Base-by-base conservation (phyloP, 2,329 filamentous ascomycete species). In the Fusarium virguliforme region DNA sequence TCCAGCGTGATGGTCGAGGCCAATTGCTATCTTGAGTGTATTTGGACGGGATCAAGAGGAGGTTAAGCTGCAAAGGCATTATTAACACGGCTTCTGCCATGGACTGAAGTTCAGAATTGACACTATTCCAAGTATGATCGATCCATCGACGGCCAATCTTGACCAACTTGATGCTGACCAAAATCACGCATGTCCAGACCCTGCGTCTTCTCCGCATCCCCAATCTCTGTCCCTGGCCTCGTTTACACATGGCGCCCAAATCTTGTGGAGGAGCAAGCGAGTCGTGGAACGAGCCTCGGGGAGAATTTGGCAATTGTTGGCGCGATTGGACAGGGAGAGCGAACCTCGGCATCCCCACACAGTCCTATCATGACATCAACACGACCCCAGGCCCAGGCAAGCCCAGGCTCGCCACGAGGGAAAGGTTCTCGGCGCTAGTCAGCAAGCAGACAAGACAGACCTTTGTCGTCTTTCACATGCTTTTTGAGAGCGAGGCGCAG, bases 341-440 rank as follows among this genome's bases (percentile, higher is more conserved):
- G 64, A 67, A 50, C 70, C 74, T 75, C 74, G 74, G 74, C 74
- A 75, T 68, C 72, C 43, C 70, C 74, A 76, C 65, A 72, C 24
- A 8, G 50, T 41, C 50, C 30, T 48, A 35, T 65, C 68, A 75
- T 75, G 73, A 75, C 73, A 74, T 75, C 70, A 74, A 70, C 28
- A 18, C 18, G 18, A 18, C 18, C 18, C 18, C 18, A 18, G 18
- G 18, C 18, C 18, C 18, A 43, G 37, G 18, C 26, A 48, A 48
- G 24, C 26, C 43, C 26, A 48, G 43, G 43, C 24, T 43, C 41
- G 56, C 53, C 59, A 50, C 51, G 58, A 67, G 61, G 32, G 18
- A 18, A 18, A 18, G 18, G 32, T 37, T 55, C 51, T 54, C 32
- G 32, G 51, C 66, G 50, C 60, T 69, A 68, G 57, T 58, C 26